These are phyloP conservation scores for Aureobasidium subglaciale DNA, from an alignment of 2,329 filamentous ascomycete species.

Conservation along the genomic window DNA sequence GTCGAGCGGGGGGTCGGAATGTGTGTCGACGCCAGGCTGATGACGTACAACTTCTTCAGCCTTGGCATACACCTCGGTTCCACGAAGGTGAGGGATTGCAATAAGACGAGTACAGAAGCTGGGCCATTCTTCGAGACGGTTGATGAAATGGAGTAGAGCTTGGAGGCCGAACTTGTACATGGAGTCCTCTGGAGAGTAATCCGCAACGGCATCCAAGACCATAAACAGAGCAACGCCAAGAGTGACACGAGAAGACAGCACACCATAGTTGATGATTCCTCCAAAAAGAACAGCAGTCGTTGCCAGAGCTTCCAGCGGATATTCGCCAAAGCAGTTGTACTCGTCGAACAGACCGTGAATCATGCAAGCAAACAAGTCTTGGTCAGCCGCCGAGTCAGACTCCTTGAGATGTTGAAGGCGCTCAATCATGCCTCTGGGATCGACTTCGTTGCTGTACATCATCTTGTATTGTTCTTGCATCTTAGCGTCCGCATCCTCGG, in stretches of 20 bases:
- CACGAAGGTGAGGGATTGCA: slow-evolving; percentile 72
- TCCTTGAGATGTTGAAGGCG: slow-evolving; percentile 81
- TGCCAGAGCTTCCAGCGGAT: slow-evolving; percentile 89
- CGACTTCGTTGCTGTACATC: slow-evolving; percentile 90
- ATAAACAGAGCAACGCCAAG: slow-evolving; percentile 92
- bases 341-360: slow-evolving; percentile 97
- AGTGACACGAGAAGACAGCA: slow-evolving; percentile 74
- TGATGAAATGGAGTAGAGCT: slow-evolving; percentile 80
- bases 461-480: slow-evolving; percentile 98
- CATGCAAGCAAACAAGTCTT: slow-evolving; percentile 97
- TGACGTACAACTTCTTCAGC: slow-evolving; percentile 73
- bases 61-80: slow-evolving; percentile 69
- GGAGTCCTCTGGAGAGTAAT: slow-evolving; percentile 71
- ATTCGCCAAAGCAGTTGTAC: slow-evolving; percentile 90
- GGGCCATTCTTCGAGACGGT: slow-evolving; percentile 86
- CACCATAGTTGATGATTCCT: slow-evolving; percentile 87
- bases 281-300: slow-evolving; percentile 96
- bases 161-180: slow-evolving; percentile 99
- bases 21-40: slow-evolving; percentile 47
- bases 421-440: slow-evolving; percentile 78
- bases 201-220: slow-evolving; percentile 92
- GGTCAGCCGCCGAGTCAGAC: slow-evolving; percentile 74
- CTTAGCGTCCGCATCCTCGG: slow-evolving; percentile 70
- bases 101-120: slow-evolving; percentile 82
- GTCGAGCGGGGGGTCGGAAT: neutral